Evolutionary conservation across 2,329 filamentous ascomycete species (phyloP).

Genomic region (Curvularia eragrostidis): DNA sequence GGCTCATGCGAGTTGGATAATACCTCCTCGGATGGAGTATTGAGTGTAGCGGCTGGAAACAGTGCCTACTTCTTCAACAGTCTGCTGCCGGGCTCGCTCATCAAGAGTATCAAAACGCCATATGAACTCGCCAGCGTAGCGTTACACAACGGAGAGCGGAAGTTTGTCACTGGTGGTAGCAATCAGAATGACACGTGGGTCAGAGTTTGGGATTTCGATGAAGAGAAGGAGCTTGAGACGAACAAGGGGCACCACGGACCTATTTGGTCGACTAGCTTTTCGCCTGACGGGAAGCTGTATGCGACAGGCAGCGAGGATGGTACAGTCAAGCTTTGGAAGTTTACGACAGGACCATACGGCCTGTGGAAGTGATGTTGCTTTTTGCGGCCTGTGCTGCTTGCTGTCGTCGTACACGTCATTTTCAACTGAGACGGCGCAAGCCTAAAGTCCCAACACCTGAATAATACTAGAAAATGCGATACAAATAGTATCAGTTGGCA

Average conservation of each 20-base stretch:
- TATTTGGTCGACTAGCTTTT: conserved; percentile 95
- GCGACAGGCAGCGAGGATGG: conserved; percentile 97
- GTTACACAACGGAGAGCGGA: conserved; percentile 79
- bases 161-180: conserved; percentile 88
- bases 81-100: conserved; percentile 66
- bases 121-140: conserved; percentile 92
- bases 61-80: conserved; percentile 92
- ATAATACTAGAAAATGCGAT: conserved; percentile 9
- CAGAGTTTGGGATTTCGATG: conserved; percentile 89
- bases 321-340: conserved; percentile 91
- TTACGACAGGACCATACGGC: conserved; percentile 68
- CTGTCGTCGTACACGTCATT: neutral
- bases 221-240: conserved; percentile 82
- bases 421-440: neutral
- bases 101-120: conserved; percentile 80
- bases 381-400: neutral
- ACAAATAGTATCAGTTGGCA: neutral
- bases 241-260: conserved; percentile 97
- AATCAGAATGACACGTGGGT: conserved; percentile 86
- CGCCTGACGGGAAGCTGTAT: conserved; percentile 93
- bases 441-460: neutral
- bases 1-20: conserved; percentile 86
- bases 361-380: conserved; percentile 62
- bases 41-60: conserved; percentile 94
- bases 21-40: conserved; percentile 69